Conservation (phyloP, 2,329 filamentous ascomycete species). For the Pestalotiopsis sp. region DNA sequence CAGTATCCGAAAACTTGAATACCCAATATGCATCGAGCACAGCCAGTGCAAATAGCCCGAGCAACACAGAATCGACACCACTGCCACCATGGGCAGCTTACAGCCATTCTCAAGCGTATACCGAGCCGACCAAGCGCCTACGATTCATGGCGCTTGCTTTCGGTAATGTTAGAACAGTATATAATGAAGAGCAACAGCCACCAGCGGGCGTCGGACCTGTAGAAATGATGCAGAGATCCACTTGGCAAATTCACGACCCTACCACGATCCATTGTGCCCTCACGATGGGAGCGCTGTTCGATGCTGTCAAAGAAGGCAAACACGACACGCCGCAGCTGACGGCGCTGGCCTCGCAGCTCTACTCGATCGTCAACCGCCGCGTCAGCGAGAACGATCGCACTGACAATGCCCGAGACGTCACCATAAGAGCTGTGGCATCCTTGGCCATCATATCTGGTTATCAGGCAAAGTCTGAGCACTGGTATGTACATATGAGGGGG, state of each 20-base stretch:
- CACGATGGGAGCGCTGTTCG: conserved; percentile 17
- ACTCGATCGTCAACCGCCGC: conserved; percentile 17
- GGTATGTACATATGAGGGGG: conserved; percentile 40
- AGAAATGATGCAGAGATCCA: conserved; percentile 1
- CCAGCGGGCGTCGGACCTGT: not conserved
- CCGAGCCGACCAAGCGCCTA: conserved; percentile 9
- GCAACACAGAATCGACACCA: not conserved
- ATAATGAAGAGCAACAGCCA: not conserved
- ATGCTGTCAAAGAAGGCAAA: conserved; percentile 12
- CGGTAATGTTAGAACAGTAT: not conserved
- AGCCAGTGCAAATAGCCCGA: not conserved
- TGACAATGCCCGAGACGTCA: conserved; percentile 11
- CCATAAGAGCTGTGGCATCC: conserved; percentile 17
- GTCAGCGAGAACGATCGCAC: conserved; percentile 15
- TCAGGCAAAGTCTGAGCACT: conserved; percentile 38
- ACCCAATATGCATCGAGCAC: not conserved
- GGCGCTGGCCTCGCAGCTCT: conserved; percentile 15
- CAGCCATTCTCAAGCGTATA: not conserved
- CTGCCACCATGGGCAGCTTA: conserved; percentile 20
- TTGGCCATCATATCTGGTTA: conserved; percentile 25
- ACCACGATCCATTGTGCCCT: conserved; percentile 18
- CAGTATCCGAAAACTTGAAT: too few relatives aligned
- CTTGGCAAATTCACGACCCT: conserved; percentile 15
- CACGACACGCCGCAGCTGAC: conserved; percentile 4
- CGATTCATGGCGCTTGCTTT: conserved; percentile 18